Evolutionary conservation across 345 rosid species (phyloP).

Genomic region (Eucalyptus cladocalyx): DNA sequence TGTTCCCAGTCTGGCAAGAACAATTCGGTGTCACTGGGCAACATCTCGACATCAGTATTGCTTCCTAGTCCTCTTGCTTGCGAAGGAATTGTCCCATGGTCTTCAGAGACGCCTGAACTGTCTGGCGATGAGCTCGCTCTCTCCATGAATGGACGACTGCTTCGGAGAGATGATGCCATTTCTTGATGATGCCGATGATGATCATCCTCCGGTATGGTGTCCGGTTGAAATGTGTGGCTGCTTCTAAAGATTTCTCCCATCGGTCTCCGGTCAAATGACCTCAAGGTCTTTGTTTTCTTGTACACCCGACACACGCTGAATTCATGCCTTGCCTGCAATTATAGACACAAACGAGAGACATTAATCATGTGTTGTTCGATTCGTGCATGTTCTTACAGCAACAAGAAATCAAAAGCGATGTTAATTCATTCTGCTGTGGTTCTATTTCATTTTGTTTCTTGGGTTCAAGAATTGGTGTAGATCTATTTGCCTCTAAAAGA

Average conservation of each 20-base stretch:
- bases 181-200: not conserved
- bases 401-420: not conserved
- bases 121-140: not conserved
- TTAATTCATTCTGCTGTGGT: not conserved
- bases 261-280: constrained; percentile 38
- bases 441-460: not conserved
- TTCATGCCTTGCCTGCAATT: constrained; percentile 21
- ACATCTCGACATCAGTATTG: not conserved
- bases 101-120: not conserved
- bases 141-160: not conserved
- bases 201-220: not conserved
- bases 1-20: constrained; percentile 11
- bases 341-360: not conserved
- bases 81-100: not conserved
- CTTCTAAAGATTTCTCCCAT: not conserved
- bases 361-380: not conserved
- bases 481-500: not conserved
- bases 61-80: not conserved
- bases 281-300: constrained; percentile 19
- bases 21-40: not conserved
- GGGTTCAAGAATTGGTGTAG: not conserved
- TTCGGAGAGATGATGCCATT: not conserved
- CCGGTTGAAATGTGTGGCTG: not conserved
- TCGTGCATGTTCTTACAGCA: not conserved
- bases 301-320: constrained; percentile 38